Evolutionary conservation across 2,329 filamentous ascomycete genomes (phyloP), one percentile per base, ranked within the genome.

Genomic region (Aspergillus thermomutatus): DNA sequence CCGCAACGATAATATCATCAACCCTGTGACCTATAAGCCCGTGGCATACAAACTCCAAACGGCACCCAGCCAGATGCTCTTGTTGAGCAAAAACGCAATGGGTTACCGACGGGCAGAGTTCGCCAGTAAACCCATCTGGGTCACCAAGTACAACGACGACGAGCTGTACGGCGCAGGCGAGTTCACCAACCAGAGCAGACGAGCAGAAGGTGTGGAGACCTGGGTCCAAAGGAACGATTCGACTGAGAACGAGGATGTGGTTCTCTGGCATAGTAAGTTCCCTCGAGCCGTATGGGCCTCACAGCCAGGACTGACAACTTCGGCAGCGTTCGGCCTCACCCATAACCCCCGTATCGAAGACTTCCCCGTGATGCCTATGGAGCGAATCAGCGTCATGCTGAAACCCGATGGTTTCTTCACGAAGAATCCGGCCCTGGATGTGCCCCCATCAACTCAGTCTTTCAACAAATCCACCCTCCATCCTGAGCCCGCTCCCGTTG

Each of bases 321-420:
- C 14, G 45, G 21, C 31, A 75, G 72, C 72, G 25, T 78, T 79
- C 54, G 79, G 86, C 19, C 81, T 87, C 26, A 88, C 87, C 34
- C 86, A 89, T 61, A 83, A 87, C 26, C 84, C 85, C 0, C 76
- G 85, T 5, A 78, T 83, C 25, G 86, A 88, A 65, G 86, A 88
- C 66, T 88, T 87, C 72, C 86, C 86, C 1, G 83, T 88, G 43
- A 88, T 89, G 86, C 86, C 86, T 0, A 81, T 80, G 64, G 86
- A 88, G 67, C 71, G 74, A 19, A 71, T 79, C 55, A 77, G 74
- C 53, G 75, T 82, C 11, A 75, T 74, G 65, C 64, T 82, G 31
- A 77, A 79, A 59, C 79, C 80, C 1, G 78, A 79, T 50, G 80
- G 80, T 28, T 82, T 82, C 69, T 82, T 81, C 62, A 75, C 75